A percentile compares a stretch with the other conserved stretches of the same genome.
Evolutionary conservation across 371 early-diverging fungal genomes (phyloP).

Genomic region (Rhizomucor pusillus): DNA sequence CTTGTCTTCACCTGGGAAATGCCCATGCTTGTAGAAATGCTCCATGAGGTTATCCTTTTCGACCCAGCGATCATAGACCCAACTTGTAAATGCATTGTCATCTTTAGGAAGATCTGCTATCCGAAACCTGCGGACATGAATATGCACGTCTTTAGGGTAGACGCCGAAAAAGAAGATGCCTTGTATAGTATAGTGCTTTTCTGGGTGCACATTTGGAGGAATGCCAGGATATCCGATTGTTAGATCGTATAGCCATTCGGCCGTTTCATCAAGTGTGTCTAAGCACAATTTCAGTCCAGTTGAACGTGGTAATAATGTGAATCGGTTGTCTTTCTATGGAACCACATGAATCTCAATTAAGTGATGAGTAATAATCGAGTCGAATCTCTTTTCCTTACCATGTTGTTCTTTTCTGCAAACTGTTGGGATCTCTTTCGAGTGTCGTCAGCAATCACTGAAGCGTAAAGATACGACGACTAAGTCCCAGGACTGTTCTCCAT

Average conservation of each 20-base stretch:
- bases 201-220: slow-evolving; percentile 59
- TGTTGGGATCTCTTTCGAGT: slow-evolving; percentile 44
- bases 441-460: slow-evolving; percentile 37
- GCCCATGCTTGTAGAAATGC: slow-evolving; percentile 71
- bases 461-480: background rate
- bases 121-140: slow-evolving; percentile 67
- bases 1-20: slow-evolving; percentile 45
- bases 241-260: slow-evolving; percentile 73
- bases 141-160: slow-evolving; percentile 66
- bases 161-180: slow-evolving; percentile 60
- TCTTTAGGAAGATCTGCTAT: slow-evolving; percentile 64
- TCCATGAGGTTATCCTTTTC: slow-evolving; percentile 88
- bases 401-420: slow-evolving; percentile 48
- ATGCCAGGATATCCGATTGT: slow-evolving; percentile 82
- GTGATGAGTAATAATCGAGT: background rate
- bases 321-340: slow-evolving; percentile 38
- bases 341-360: background rate
- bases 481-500: background rate
- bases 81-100: slow-evolving; percentile 63
- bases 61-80: slow-evolving; percentile 75
- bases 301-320: slow-evolving; percentile 74
- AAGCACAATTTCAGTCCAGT: slow-evolving; percentile 69
- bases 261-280: slow-evolving; percentile 51
- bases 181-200: slow-evolving; percentile 67
- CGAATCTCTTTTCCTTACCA: slow-evolving; percentile 39